Base-by-base conservation (phyloP, 306 rosid species). In the Cucurbita maxima region DNA sequence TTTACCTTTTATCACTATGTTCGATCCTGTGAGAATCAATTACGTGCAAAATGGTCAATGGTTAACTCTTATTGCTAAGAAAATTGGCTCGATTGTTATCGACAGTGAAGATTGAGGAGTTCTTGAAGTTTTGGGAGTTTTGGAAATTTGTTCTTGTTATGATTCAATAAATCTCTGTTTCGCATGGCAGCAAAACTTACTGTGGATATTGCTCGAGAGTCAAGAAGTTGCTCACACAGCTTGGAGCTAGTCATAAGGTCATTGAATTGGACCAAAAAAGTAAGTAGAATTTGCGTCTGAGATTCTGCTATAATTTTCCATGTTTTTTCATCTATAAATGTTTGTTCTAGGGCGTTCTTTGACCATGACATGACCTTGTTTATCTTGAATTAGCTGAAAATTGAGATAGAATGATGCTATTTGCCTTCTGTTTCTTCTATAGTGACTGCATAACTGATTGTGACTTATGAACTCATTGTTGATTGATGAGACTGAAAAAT, bases 171-270 rank as follows among this genome's bases (percentile, higher is more conserved):
- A 8, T 40, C 34, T 40, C 15, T 41, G 36, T 50, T 64, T 34
- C 45, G 18, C 64, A 37, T 85, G 76, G 66, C 96, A 90, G 98
- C 75, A 92, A 92, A 83, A 90, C 92, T 15, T 85, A 90, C 68
- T 90, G 98, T 79, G 96, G 96, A 36, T 92, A 80, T 76, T 90
- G 96, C 82, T 73, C 81, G 77, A 80, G 87, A 76, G 91, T 92
- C 36, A 90, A 90, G 78, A 86, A 83, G 50, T 83, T 92, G 3
- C 56, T 92, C 54, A 73, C 66, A 68, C 87, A 87, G 80, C 78
- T 87, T 8, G 89, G 88, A 82, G 98, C 89, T 41, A 0, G 79
- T 52, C 79, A 19, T 76, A 88, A 87, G 86, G 87, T 88, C 78
- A 36, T 88, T 79, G 96, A 92, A 81, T 75, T 92, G 77, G 80